Evolutionary conservation across 164 flowering plant species (phyloP).

Genomic region (Sedum album): DNA sequence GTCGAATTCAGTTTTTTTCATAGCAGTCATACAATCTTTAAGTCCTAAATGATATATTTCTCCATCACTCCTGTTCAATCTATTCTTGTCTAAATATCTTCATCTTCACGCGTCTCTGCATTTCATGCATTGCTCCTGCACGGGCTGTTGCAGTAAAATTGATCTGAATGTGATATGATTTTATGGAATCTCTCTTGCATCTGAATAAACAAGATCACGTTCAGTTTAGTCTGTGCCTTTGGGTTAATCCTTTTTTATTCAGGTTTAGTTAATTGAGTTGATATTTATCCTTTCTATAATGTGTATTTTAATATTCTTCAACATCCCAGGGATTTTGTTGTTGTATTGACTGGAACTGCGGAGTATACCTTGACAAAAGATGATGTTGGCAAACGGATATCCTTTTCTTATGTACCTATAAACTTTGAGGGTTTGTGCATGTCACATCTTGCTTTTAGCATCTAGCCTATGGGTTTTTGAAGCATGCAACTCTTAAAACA

Average conservation of each 20-base stretch:
- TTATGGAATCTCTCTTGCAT: neutral
- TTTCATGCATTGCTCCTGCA: neutral
- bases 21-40: neutral
- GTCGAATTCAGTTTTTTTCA: neutral
- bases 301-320: neutral
- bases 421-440: constrained; percentile 74
- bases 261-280: neutral
- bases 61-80: neutral
- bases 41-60: neutral
- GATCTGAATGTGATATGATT: too few relatives aligned
- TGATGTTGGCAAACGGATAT: constrained; percentile 67
- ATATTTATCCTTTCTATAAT: neutral
- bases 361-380: constrained; percentile 76
- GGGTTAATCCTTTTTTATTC: neutral
- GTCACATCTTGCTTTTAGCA: neutral
- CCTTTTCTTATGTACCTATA: constrained; percentile 70
- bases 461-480: neutral
- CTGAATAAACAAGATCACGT: neutral
- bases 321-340: constrained; percentile 42
- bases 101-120: neutral
- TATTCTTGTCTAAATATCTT: neutral
- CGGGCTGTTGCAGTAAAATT: neutral
- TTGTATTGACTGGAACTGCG: constrained; percentile 57
- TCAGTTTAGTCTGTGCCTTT: neutral
- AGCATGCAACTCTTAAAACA: neutral